Evolutionary conservation across 495 filamentous ascomycete genomes (phyloP), one percentile per base, ranked within the genome.

Genomic region (Trichoderma erinaceum): DNA sequence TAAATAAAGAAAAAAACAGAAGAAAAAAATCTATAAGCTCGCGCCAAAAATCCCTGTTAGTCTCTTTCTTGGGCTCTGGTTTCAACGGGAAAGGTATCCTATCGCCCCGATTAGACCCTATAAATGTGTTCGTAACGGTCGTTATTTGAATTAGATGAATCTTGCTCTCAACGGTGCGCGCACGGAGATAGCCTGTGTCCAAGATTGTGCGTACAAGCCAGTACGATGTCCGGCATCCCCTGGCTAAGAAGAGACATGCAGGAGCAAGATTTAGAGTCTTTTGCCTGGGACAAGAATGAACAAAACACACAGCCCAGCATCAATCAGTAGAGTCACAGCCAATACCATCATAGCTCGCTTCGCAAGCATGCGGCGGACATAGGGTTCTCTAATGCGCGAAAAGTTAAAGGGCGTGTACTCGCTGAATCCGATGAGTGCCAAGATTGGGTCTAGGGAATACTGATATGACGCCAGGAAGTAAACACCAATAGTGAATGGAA

Each of bases 351-450:
- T 71, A 0, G 94, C 88, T 48, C 95, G 89, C 77, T 92, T 92
- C 68, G 84, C 86, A 64, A 98, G 82, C 8, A 97, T 85, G 71
- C 87, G 88, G 44, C 91, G 88, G 41, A 98, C 90, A 72, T 93
- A 99, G 0, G 92, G 90, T 75, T 99, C 95, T 58, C 88, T 86
- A 66, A 99, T 90, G 4, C 87, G 86, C 16, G 88, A 87, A 83
- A 94, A 97, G 72, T 87, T 88, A 84, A 97, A 90, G 64, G 96
- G 92, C 0, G 92, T 97, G 78, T 97, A 97, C 78, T 99, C 95
- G 80, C 92, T 97, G 73, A 87, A 87, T 41, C 93, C 94, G 23
- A 90, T 70, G n/a, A 98, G 84, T 3, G 92, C 95, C 77, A 97
- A 87, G 70, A 96, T 80, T 0, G 96, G 96, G 74, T 99, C 95